Evolutionary conservation across 352 stramenopile genomes (phyloP).

Genomic region (Aphanomyces invadans): DNA sequence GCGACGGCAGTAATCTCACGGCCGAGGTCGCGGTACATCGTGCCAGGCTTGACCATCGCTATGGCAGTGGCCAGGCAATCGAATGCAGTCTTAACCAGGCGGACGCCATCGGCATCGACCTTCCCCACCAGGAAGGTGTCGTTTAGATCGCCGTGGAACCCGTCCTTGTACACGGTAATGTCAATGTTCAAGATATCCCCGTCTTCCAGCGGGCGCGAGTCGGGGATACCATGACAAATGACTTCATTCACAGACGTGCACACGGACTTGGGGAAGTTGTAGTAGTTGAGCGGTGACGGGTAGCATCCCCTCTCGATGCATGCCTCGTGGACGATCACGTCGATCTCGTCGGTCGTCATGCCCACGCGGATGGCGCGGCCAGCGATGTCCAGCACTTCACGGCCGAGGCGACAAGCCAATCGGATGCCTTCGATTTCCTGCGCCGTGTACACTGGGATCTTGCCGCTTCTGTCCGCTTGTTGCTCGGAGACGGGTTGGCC

Average conservation of each 20-base stretch:
- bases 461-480: constrained; percentile 41
- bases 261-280: constrained; percentile 95
- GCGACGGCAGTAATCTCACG: constrained; percentile 89
- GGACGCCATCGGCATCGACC: constrained; percentile 87
- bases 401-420: constrained; percentile 71
- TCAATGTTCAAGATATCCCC: constrained; percentile 99
- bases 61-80: constrained; percentile 85
- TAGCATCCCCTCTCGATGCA: constrained; percentile 90
- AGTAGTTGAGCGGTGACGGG: constrained; percentile 96
- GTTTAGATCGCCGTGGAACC: constrained; percentile 97
- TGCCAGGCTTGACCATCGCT: constrained; percentile 89
- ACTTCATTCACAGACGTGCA: constrained; percentile 92
- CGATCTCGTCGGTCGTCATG: constrained; percentile 96
- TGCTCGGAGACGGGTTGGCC: constrained; percentile 63
- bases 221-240: constrained; percentile 96
- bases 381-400: constrained; percentile 95
- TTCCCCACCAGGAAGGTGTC: constrained; percentile 97
- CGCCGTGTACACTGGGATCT: constrained; percentile 90
- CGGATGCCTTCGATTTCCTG: constrained; percentile 93
- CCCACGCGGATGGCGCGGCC: constrained; percentile 79
- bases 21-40: constrained; percentile 94
- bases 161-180: constrained; percentile 95
- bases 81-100: constrained; percentile 93
- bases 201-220: constrained; percentile 90
- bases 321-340: constrained; percentile 92